Base-by-base conservation (phyloP, 1,139 yeast genomes). In the Lodderomyces elongisporus region DNA sequence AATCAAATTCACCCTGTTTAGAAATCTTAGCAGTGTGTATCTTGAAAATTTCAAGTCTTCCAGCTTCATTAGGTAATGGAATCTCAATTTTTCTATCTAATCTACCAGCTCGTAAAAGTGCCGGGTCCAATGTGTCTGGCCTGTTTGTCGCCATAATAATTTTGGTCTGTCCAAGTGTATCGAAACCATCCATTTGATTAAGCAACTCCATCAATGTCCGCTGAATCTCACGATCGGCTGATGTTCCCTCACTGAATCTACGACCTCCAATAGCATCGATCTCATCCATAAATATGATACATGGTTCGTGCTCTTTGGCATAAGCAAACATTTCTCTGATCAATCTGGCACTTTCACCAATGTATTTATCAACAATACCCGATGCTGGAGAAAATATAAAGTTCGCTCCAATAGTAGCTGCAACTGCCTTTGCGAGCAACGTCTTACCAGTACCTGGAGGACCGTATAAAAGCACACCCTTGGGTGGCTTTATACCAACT, bases 371-470 rank as follows among this genome's bases (percentile, higher is more conserved):
- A 34, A 93, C 98, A 56, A 93, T 93, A 30, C 96, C 98, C 5
- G 96, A 85, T 1, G 98, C 97, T 9, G 98, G 98, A 9, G 96
- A 85, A 52, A 91, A 91, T 44, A 93, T 91, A 63, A 93, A 93
- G 60, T 93, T 93, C 31, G 97, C 96, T 33, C 97, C 98, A 51
- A 93, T 87, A 4, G 97, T 91, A 30, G 98, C 97, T 4, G 99
- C 98, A 28, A 89, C 97, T 0, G 98, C 98, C 55, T 91, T 89
- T 9, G 98, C 98, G 49, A 91, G 71, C 42, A 91, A 67, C 0
- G 98, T 91, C 58, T 91, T 91, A 56, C 98, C 98, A 1, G 98
- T 91, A 51, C 98, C 98, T 17, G 98, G 98, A n/a, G 98, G 98
- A 2, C 98, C 99, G 53, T 93, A 93, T 38, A 93, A 70, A 45